Evolutionary conservation across 352 stramenopile species (phyloP), one percentile per base, ranked within the genome.

Genomic region (Phytophthora pluvialis): DNA sequence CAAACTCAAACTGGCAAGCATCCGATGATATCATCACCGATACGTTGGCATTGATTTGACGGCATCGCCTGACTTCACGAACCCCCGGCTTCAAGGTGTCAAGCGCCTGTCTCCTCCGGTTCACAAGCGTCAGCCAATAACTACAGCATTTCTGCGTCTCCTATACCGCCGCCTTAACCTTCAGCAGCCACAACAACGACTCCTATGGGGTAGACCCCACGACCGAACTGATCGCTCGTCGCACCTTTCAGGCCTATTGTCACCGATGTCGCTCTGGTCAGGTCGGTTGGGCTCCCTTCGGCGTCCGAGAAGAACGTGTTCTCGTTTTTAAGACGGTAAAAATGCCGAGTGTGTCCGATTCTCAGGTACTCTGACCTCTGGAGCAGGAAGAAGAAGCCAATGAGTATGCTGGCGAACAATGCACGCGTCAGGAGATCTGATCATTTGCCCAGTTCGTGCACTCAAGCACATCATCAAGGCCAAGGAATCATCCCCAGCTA

Each of bases 111-210:
- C 56, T 15, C 13, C 60, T 15, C 66, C 60, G 13, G 31, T 61
- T 0, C 26, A 11, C 4, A 75, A 78, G 43, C 59, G 63, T 8
- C 61, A 73, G 35, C 70, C 61, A 25, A 62, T 76, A 8, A 70
- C 67, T 2, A 31, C 46, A 29, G 56, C 62, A 1, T 67, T 75
- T 21, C 49, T 73, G 3, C 59, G 55, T 1, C 50, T 60, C 3
- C 45, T 79, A 1, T 48, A 53, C 7, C 10, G 47, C 7, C 21
- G 5, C 1, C 26, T 63, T 15, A 32, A 69, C 26, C 0, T 68
- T 0, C 18, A 31, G 9, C 39, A 36, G 38, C 53, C 67, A 0
- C 55, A 45, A 0, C 49, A 73, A 13, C 66, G 55, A 0, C 53
- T 75, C 2, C 25, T 73, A 18, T 79, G 71, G 58, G 70, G 45